A percentile compares a stretch with the other conserved stretches of the same genome.
phyloP scores from a whole-genome alignment of 73 alveolate genomes.

The Urostyla sp. region DNA sequence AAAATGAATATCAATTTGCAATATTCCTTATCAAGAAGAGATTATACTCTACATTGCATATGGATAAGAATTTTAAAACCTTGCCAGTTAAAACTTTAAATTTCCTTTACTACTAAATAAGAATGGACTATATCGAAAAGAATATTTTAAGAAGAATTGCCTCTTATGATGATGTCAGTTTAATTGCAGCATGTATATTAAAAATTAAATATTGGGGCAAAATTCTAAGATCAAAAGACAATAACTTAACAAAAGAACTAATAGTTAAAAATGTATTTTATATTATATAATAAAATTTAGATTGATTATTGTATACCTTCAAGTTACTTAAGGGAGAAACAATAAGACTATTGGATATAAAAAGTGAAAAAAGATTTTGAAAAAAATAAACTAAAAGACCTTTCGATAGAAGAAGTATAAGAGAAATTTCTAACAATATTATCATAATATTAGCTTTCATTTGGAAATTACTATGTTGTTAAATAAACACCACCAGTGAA shows the following conservation, averaged over 20 bases:
- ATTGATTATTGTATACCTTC: conserved; percentile 48
- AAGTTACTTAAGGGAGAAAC: conserved; percentile 38
- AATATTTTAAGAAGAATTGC: conserved; percentile 33
- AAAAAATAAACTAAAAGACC: conserved; percentile 16
- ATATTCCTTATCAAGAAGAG: conserved; percentile 31
- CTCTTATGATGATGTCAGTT: conserved; percentile 46
- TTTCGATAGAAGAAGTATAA: conserved; percentile 41
- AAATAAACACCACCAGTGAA: not conserved
- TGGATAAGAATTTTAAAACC: conserved; percentile 30
- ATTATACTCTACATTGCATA: conserved; percentile 13
- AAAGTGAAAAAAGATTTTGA: conserved; percentile 43
- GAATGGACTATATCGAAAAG: conserved; percentile 58
- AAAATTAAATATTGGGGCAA: conserved; percentile 51
- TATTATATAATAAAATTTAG: not conserved
- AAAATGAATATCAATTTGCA: conserved; percentile 26
- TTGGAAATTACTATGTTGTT: conserved; percentile 24
- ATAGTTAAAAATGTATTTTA: conserved; percentile 27
- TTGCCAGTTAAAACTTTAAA: conserved; percentile 34
- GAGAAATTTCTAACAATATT: conserved; percentile 28
- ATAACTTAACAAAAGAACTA: conserved; percentile 20
- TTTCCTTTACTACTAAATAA: conserved; percentile 29
- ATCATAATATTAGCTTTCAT: conserved; percentile 11
- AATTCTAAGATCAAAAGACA: conserved; percentile 56
- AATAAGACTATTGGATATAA: conserved; percentile 12
- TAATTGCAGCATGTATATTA: conserved; percentile 56